Percentiles rank a stretch among this genome's conserved stretches.
Conservation (phyloP, 2,329 filamentous ascomycete species). For the Trichoderma gracile region DNA sequence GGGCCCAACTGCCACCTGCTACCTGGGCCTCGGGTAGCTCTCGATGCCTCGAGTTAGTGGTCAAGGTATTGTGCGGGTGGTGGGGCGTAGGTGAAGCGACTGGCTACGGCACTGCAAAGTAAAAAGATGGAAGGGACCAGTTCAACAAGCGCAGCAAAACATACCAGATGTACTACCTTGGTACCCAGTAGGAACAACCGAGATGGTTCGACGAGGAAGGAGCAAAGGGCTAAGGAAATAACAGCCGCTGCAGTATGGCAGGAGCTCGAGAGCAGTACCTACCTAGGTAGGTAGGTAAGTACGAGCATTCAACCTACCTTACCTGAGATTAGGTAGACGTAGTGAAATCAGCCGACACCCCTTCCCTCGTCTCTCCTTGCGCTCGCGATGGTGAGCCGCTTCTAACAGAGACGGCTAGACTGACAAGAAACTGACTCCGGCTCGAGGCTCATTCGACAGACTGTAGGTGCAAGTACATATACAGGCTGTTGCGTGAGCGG, state of each 20-base stretch:
- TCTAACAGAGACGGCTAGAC: not conserved
- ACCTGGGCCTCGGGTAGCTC: not conserved
- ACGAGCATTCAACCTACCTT: not conserved
- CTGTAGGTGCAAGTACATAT: not conserved
- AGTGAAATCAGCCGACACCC: not conserved
- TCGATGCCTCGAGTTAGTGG: conserved; percentile 6
- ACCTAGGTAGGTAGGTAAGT: too few species aligned
- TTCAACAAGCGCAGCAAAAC: not conserved
- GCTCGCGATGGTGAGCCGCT: not conserved
- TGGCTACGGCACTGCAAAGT: not conserved
- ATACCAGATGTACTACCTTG: too few species aligned
- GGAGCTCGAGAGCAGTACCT: not conserved
- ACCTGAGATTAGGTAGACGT: too few species aligned
- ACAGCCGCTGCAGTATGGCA: not conserved
- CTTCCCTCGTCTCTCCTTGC: not conserved
- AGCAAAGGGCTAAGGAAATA: too few species aligned
- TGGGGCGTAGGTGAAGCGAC: not conserved
- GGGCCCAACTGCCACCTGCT: not conserved
- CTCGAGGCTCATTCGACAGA: not conserved
- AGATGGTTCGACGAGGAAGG: not conserved
- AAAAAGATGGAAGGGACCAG: not conserved
- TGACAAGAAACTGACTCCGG: not conserved
- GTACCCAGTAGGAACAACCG: not conserved
- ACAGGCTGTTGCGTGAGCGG: not conserved
- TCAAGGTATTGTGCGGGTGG: not conserved